Base-by-base conservation (phyloP, 306 rosid genomes). In the Medicago ruthenica region DNA sequence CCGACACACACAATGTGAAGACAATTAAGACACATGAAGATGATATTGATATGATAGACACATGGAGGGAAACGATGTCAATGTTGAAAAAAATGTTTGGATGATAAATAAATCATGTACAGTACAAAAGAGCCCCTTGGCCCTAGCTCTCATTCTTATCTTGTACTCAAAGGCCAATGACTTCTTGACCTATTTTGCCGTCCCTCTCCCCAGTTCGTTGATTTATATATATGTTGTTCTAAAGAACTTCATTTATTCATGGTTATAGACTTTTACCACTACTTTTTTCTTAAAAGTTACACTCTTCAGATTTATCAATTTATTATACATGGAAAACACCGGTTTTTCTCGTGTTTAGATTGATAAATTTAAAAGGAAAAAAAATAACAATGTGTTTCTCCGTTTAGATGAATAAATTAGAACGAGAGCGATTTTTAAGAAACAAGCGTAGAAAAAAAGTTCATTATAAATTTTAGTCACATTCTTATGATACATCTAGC, bases 1-100 rank as follows among this genome's bases (percentile, higher is more conserved):
- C 88, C 80, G 81, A 87, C 88, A 79, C 79, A 79, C 79, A 76
- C 44, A 79, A 70, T 55, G 53, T 79, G 48, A 63, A 64, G 78
- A 81, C 89, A 78, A 71, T 69, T 53, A 73, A 63, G 57, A 42
- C 41, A 42, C 41, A 44, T 14, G 53, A 66, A 63, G 68, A 51
- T 70, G 80, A 59, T 37, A 45, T 39, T 70, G 80, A 59, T 37
- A 45, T 39, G 45, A 63, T 40, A 16, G 9, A 50, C 44, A 45
- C 73, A 57, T 71, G 84, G 64, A 47, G 61, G 8, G 24, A 50
- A 66, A 15, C 15, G 11, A 24, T 12, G 67, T 73, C 48, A 71
- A 80, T 34, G 47, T 42, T 60, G 53, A 74, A 67, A 57, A 58
- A 70, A 70, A 40, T 71, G 59, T 70, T 42, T 63, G 70, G 39